Evolutionary conservation across 2,329 filamentous ascomycete genomes (phyloP).

Genomic region (Neonectria neomacrospora): DNA sequence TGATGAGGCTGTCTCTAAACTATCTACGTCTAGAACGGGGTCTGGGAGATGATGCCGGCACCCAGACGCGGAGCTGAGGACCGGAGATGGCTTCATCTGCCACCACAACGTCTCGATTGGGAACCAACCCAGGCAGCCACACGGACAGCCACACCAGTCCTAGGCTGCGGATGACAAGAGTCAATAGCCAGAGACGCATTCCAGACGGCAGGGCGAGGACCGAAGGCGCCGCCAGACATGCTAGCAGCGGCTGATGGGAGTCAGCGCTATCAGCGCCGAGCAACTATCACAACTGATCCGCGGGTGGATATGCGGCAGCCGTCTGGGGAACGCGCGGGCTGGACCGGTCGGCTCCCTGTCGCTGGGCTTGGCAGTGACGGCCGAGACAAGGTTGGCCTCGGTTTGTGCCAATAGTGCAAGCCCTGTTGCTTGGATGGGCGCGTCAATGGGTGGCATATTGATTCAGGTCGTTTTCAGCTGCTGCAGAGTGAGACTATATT

Average conservation of each 20-base stretch:
- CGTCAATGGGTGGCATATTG: background rate
- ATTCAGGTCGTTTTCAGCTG: background rate
- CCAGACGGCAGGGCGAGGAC: background rate
- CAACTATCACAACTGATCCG: background rate
- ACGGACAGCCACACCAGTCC: background rate
- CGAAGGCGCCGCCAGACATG: background rate
- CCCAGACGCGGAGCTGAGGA: slow-evolving; percentile 4
- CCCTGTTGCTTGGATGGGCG: background rate
- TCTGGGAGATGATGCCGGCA: background rate
- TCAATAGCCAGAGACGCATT: slow-evolving; percentile 8
- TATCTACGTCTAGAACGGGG: background rate
- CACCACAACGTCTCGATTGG: slow-evolving; percentile 7
- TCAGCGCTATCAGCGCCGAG: background rate
- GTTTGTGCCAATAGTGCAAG: slow-evolving; percentile 1
- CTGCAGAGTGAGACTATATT: background rate
- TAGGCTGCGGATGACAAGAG: background rate
- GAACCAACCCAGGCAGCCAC: slow-evolving; percentile 9
- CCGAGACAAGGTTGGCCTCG: background rate
- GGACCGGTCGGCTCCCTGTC: background rate
- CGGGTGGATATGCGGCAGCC: slow-evolving; percentile 11
- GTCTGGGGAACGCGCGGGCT: slow-evolving; percentile 10
- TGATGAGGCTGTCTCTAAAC: background rate
- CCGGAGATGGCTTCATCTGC: background rate
- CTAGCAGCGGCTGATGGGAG: slow-evolving; percentile 6
- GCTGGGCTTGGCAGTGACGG: background rate